A percentile compares a stretch with the other conserved stretches of the same genome.
Evolutionary conservation across 768 basidiomycete genomes (phyloP).

Genomic region (Termitomyces sp.): DNA sequence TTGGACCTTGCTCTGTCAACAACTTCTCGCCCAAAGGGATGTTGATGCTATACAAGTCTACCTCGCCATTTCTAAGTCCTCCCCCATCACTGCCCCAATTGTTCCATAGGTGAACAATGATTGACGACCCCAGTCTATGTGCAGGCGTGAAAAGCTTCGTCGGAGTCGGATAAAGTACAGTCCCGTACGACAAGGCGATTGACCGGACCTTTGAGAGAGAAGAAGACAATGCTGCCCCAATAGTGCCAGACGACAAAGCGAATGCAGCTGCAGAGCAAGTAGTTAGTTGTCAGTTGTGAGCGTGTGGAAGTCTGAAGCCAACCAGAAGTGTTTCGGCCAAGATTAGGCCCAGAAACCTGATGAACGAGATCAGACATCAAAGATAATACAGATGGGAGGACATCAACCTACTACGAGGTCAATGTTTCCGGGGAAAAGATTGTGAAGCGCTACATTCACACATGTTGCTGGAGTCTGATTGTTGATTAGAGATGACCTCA

Average conservation of each 20-base stretch:
- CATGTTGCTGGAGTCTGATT: slow-evolving; percentile 88
- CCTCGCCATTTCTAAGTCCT: slow-evolving; percentile 54
- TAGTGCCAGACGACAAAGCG: slow-evolving; percentile 84
- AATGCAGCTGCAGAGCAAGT: slow-evolving; percentile 59
- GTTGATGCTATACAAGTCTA: slow-evolving; percentile 85
- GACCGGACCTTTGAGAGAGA: slow-evolving; percentile 66
- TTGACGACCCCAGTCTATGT: slow-evolving; percentile 57
- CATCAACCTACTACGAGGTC: slow-evolving; percentile 72
- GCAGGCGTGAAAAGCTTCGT: slow-evolving; percentile 60
- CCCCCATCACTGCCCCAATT: slow-evolving; percentile 76
- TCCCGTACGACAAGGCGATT: slow-evolving; percentile 88
- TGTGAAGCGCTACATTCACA: slow-evolving; percentile 86
- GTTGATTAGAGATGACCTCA: slow-evolving; percentile 1
- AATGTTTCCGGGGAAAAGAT: slow-evolving; percentile 77
- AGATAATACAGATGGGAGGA: not conserved
- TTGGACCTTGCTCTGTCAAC: slow-evolving; percentile 53
- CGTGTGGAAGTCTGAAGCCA: slow-evolving; percentile 16
- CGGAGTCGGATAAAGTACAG: slow-evolving; percentile 66
- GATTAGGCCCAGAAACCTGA: slow-evolving; percentile 82
- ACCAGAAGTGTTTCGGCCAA: slow-evolving; percentile 83
- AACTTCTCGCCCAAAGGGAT: slow-evolving; percentile 75
- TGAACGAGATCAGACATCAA: not conserved
- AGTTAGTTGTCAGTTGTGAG: slow-evolving; percentile 6
- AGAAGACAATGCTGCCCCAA: slow-evolving; percentile 86
- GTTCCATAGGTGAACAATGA: slow-evolving; percentile 71